Evolutionary conservation across 2,329 filamentous ascomycete species (phyloP), one percentile per base, ranked within the genome.

Genomic region (Diplocarpon mali): DNA sequence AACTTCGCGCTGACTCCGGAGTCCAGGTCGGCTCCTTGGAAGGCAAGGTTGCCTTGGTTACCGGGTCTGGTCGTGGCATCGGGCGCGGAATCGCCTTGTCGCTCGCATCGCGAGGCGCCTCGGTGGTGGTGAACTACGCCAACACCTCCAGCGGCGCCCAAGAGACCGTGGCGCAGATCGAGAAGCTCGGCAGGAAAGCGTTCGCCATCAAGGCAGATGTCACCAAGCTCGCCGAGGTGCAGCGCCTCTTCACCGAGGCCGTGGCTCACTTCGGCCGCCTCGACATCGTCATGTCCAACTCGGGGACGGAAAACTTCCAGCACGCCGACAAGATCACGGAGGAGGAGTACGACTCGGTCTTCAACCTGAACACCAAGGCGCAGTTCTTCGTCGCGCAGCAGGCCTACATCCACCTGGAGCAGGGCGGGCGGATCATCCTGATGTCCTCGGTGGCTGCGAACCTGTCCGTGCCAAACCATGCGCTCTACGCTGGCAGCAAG

Each of bases 361-460:
- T 83, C 54, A 67, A 70, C 17, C 69, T 84, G 43, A 85, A 85
- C 53, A 73, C 83, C 30, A 69, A 67, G 30, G 80, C 79, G 7
- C 71, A 86, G 65, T 86, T 86, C 70, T 86, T 87, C 63, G 81
- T 87, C 42, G 83, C 81, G 15, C 80, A 85, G 66, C 78, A 83
- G 46, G 83, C 76, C 6, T 82, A 83, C 64, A 80, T 80, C 66
- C 69, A 85, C 65, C 73, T 85, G 52, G 72, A 80, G 59, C 69
- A 75, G 36, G 79, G 83, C 46, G 84, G 84, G 28, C 72, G 83
- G 37, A 74, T 89, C 55, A 76, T 80, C 0, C 75, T 77, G 53
- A 76, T 81, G 54, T 81, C 75, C 62, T 80, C 80, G 50, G 67
- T 71, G 2, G 69, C 72, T 2, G 79, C 78, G 0, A 79, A 78